Conservation (phyloP, 2,329 filamentous ascomycete species). For the Zopfia rhizophila region DNA sequence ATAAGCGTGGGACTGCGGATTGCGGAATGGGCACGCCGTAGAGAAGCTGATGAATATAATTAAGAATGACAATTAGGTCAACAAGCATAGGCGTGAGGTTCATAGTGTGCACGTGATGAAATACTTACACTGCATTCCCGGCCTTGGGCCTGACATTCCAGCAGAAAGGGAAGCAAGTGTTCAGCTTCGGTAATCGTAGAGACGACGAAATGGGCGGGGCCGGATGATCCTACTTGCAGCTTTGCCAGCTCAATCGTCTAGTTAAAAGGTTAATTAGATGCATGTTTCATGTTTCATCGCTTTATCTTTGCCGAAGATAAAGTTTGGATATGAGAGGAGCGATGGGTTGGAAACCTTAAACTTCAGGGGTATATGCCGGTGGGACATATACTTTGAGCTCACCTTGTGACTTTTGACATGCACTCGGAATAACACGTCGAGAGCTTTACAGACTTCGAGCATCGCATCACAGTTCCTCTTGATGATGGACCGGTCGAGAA, state of each 20-base stretch:
- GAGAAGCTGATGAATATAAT: slow-evolving; percentile 61
- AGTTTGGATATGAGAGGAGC: neutral
- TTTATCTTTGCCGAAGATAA: neutral
- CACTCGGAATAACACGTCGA: slow-evolving; percentile 75
- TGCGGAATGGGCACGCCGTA: slow-evolving; percentile 77
- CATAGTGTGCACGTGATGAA: neutral
- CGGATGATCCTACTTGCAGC: slow-evolving; percentile 72
- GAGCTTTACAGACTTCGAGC: slow-evolving; percentile 68
- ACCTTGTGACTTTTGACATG: slow-evolving; percentile 90
- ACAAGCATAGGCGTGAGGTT: neutral
- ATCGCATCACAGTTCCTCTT: slow-evolving; percentile 76
- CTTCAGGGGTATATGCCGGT: slow-evolving; percentile 2
- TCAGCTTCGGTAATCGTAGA: slow-evolving; percentile 82
- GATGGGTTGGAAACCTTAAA: slow-evolving; percentile 2
- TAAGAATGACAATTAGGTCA: slow-evolving; percentile 8
- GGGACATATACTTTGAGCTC: slow-evolving; percentile 19
- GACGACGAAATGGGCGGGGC: slow-evolving; percentile 71
- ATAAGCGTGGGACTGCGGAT: slow-evolving; percentile 69
- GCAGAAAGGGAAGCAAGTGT: slow-evolving; percentile 68
- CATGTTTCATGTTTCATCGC: neutral
- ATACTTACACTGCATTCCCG: slow-evolving; percentile 67
- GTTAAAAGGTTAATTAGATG: slow-evolving; percentile 1
- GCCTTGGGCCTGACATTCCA: slow-evolving; percentile 65
- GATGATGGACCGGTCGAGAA: slow-evolving; percentile 75
- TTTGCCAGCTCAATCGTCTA: slow-evolving; percentile 73